A percentile compares a stretch with the other conserved stretches of the same genome.
Evolutionary conservation across 768 basidiomycete species (phyloP).

Genomic region (Xerocomus brunneocitrinus): DNA sequence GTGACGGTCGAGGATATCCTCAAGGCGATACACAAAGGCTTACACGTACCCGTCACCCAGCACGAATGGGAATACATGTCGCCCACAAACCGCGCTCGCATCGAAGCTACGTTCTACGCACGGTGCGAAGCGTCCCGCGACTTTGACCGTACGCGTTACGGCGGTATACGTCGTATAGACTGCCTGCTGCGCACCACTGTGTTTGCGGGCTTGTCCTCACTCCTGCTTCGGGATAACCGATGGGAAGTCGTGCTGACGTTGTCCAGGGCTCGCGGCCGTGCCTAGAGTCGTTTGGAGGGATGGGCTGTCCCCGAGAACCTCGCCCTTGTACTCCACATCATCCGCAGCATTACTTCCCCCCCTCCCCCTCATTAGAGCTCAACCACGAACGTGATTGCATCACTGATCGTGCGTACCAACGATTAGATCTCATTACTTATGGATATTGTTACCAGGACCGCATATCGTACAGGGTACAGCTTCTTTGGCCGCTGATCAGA

Average conservation of each 20-base stretch:
- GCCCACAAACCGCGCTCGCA: constrained; percentile 38
- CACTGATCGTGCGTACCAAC: not conserved
- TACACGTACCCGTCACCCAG: constrained; percentile 36
- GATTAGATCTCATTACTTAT: constrained; percentile 4
- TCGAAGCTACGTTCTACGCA: constrained; percentile 39
- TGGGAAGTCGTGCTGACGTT: constrained; percentile 45
- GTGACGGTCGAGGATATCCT: constrained; percentile 54
- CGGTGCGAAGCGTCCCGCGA: constrained; percentile 41
- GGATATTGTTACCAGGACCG: constrained; percentile 9
- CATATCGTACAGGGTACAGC: constrained; percentile 2
- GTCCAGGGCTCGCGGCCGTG: constrained; percentile 21
- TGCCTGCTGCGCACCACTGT: constrained; percentile 44
- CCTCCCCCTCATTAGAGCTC: not conserved
- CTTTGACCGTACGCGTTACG: constrained; percentile 31
- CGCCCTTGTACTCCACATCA: not conserved
- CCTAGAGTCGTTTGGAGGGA: not conserved
- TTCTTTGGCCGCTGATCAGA: constrained; percentile 1
- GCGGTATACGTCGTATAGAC: constrained; percentile 47
- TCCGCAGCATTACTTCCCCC: constrained; percentile 3
- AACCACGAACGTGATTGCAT: constrained; percentile 6
- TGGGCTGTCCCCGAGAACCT: not conserved
- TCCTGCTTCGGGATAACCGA: constrained; percentile 32
- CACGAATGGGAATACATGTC: constrained; percentile 42
- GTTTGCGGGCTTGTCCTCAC: constrained; percentile 50
- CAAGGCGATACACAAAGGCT: constrained; percentile 38